A percentile compares a stretch with the other conserved stretches of the same genome.
These are phyloP conservation scores for Oryza glaberrima DNA, from an alignment of 176 grass and related monocot genomes.

Conservation along the genomic window DNA sequence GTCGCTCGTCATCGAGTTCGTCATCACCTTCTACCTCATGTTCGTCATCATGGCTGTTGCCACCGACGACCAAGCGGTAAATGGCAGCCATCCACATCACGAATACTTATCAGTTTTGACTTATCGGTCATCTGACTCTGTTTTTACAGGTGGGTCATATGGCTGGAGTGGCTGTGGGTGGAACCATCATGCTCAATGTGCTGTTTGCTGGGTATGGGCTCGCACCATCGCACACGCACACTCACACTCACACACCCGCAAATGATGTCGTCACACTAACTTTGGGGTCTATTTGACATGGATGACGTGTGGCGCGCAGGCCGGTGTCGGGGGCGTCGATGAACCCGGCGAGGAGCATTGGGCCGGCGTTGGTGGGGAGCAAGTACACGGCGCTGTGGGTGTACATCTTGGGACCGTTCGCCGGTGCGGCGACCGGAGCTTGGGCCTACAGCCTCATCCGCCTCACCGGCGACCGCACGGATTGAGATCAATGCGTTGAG, in stretches of 20 bases:
- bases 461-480: slow-evolving; percentile 45
- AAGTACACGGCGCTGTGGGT: slow-evolving; percentile 72
- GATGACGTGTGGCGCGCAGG: slow-evolving; percentile 19
- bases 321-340: slow-evolving; percentile 81
- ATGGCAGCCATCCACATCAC: too few species aligned
- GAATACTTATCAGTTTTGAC: not conserved
- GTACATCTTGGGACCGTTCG: slow-evolving; percentile 78
- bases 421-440: slow-evolving; percentile 60
- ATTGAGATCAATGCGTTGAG: not conserved
- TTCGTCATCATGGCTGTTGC: slow-evolving; percentile 77
- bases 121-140: not conserved
- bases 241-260: too few species aligned
- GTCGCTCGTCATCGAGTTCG: slow-evolving; percentile 68
- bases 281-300: not conserved
- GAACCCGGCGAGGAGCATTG: slow-evolving; percentile 80
- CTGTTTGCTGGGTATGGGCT: slow-evolving; percentile 64
- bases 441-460: slow-evolving; percentile 80
- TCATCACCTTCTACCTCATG: slow-evolving; percentile 87
- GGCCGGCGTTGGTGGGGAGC: slow-evolving; percentile 59
- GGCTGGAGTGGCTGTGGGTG: slow-evolving; percentile 56
- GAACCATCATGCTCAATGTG: slow-evolving; percentile 62
- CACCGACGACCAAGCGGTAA: slow-evolving; percentile 65
- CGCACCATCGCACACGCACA: too few species aligned
- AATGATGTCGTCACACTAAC: not conserved
- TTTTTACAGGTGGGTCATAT: slow-evolving; percentile 49